Evolutionary conservation across 2,329 filamentous ascomycete species (phyloP), one percentile per base, ranked within the genome.

Genomic region (Tricladium varicosporioides): DNA sequence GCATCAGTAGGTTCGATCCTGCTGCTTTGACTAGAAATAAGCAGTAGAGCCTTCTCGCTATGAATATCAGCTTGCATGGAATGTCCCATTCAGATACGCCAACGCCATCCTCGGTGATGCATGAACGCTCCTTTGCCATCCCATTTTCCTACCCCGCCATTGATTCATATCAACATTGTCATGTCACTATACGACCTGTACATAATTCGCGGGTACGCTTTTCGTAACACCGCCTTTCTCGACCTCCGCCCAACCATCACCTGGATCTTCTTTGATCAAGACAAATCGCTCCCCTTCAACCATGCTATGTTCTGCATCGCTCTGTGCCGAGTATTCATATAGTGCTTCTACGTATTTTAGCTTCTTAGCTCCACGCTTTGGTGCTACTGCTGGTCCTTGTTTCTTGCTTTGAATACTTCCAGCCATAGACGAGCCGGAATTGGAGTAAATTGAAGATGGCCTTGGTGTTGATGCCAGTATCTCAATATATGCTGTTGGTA

Each of bases 231-330:
- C 92, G 15, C 91, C 92, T 73, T 91, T 92, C 76, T 97, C 94
- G 15, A 99, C 94, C 76, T 97, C 94, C 27, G 87, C 91, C 94
- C 94, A 99, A 0, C 94, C 94, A 75, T 97, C 94, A 1, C 94
- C 94, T 0, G 86, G 82, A 70, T 97, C 93, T 56, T 90, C 86
- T 67, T 87, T 92, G 60, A 97, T 85, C 32, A 99, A 78, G 42
- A 99, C 92, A 68, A 99, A 95, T 51, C 86, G 83, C 74, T 99
- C 94, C 0, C 94, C 94, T 73, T 96, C 93, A 0, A 72, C 72
- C 91, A 99, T 99, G 68, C 81, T 91, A 73, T 93, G 92, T 74
- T 99, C 94, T 7, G 85, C 83, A 5, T 95, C 91, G 63, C 86
- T 92, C 67, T 91, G 87, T 15, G 93, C 91, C 51, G 86, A 80